A percentile compares a stretch with the other conserved stretches of the same genome.
phyloP scores from a whole-genome alignment of 768 basidiomycete genomes.

The Lactarius hengduanensis region DNA sequence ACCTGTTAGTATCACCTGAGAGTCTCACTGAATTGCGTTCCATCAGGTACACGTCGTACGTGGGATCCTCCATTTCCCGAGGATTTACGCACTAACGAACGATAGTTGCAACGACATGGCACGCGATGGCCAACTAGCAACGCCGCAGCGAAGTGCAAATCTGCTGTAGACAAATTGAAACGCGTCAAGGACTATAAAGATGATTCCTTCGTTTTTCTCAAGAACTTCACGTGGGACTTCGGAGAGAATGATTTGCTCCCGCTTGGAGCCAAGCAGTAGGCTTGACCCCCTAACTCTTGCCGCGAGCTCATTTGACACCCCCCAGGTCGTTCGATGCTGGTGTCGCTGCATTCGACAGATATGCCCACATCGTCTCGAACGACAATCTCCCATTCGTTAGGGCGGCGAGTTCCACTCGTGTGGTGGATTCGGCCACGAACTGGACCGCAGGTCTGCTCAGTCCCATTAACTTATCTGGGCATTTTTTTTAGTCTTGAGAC shows the following conservation, averaged over 20 bases:
- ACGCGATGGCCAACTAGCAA: conserved; percentile 69
- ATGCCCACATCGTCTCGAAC: conserved; percentile 46
- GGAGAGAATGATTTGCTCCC: conserved; percentile 60
- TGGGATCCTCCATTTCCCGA: not conserved
- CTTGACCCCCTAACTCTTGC: conserved; percentile 5
- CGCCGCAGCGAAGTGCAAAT: conserved; percentile 43
- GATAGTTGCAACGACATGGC: conserved; percentile 77
- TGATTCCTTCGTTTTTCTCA: conserved; percentile 54
- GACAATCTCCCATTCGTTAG: conserved; percentile 54
- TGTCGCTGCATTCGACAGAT: conserved; percentile 50
- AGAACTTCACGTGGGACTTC: conserved; percentile 56
- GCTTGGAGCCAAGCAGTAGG: conserved; percentile 65
- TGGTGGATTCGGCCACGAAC: conserved; percentile 64
- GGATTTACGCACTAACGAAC: not conserved
- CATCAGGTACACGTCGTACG: conserved; percentile 61
- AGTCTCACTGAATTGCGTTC: not conserved
- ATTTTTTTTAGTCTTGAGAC: not conserved
- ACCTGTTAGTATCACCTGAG: not conserved
- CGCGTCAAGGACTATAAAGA: conserved; percentile 46
- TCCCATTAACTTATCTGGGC: not conserved
- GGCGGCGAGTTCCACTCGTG: conserved; percentile 52
- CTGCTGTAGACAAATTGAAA: conserved; percentile 54
- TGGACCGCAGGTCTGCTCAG: conserved; percentile 57
- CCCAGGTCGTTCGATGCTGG: conserved; percentile 54
- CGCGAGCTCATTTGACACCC: not conserved